A percentile compares a stretch with the other conserved stretches of the same genome.
These are phyloP conservation scores for Petunia hybrid DNA, from an alignment of 305 asterid genomes.

Conservation along the genomic window DNA sequence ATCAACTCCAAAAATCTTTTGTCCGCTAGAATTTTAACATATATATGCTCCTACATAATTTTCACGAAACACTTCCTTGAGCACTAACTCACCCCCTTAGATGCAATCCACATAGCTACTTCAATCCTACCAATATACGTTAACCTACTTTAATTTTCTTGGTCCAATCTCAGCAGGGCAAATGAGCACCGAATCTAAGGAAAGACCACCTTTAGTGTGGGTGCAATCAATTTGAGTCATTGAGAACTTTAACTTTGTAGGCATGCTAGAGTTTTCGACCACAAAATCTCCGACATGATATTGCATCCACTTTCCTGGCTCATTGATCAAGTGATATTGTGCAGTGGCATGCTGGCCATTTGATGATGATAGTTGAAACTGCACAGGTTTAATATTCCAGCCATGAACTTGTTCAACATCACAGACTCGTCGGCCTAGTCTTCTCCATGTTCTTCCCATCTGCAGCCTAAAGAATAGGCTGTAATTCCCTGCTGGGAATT, in stretches of 20 bases:
- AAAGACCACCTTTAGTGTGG: constrained; percentile 70
- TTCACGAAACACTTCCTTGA: not conserved
- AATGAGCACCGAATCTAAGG: constrained; percentile 58
- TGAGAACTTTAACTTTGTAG: constrained; percentile 58
- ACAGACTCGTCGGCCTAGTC: constrained; percentile 36
- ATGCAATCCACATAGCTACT: not conserved
- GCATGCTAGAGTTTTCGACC: constrained; percentile 39
- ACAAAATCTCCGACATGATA: constrained; percentile 67
- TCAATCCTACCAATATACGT: not conserved
- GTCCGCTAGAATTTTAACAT: no score
- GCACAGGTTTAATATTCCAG: constrained; percentile 60
- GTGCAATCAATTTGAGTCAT: constrained; percentile 77
- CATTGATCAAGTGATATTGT: constrained; percentile 42
- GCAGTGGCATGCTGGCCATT: constrained; percentile 41
- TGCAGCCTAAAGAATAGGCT: constrained; percentile 61
- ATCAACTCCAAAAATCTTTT: no score
- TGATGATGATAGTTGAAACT: constrained; percentile 52
- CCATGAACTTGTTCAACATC: constrained; percentile 43
- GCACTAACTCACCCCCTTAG: not conserved
- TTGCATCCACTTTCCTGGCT: constrained; percentile 51
- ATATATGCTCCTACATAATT: not conserved
- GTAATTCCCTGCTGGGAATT: constrained; percentile 60
- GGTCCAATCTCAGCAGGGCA: constrained; percentile 41
- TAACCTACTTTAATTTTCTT: not conserved
- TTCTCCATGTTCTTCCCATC: constrained; percentile 47